These are phyloP conservation scores for Colletotrichum sp. DNA, from an alignment of 2,329 filamentous ascomycete genomes.

Conservation along the genomic window DNA sequence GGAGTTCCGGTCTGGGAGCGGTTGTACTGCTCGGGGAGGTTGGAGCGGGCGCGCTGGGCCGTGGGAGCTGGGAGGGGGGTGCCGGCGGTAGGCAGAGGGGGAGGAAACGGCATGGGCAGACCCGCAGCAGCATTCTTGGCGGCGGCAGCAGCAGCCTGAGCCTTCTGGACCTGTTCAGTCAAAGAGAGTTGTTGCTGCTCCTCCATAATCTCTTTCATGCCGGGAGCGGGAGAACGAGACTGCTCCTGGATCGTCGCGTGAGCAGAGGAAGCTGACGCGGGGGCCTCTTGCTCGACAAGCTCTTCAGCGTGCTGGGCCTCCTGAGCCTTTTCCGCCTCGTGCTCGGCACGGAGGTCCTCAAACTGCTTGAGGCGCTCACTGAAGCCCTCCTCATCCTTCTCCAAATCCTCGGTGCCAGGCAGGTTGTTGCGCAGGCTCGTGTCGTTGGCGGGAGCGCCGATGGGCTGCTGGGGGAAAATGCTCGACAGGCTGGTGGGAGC, in stretches of 20 bases:
- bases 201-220: constrained; percentile 22
- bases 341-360: constrained; percentile 75
- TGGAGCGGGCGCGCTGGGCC: constrained; percentile 83
- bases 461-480: constrained; percentile 39
- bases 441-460: constrained; percentile 41
- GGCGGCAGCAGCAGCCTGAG: constrained; percentile 54
- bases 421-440: constrained; percentile 48
- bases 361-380: constrained; percentile 83
- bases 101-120: constrained; percentile 78
- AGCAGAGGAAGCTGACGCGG: constrained; percentile 9
- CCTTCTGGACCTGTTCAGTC: constrained; percentile 85
- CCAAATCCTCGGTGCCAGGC: constrained; percentile 54
- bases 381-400: constrained; percentile 62
- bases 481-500: constrained; percentile 27
- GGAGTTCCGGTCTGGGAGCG: constrained; percentile 82
- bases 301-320: constrained; percentile 24
- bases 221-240: constrained; percentile 7
- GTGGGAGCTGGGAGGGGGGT: constrained; percentile 89
- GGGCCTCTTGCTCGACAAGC: constrained; percentile 13
- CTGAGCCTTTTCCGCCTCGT: constrained; percentile 60
- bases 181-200: constrained; percentile 60
- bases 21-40: constrained; percentile 76
- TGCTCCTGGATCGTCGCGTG: constrained; percentile 19
- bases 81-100: constrained; percentile 73
- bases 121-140: constrained; percentile 59